Base-by-base conservation (phyloP, 352 stramenopile species). In the Pythium oligandrum region DNA sequence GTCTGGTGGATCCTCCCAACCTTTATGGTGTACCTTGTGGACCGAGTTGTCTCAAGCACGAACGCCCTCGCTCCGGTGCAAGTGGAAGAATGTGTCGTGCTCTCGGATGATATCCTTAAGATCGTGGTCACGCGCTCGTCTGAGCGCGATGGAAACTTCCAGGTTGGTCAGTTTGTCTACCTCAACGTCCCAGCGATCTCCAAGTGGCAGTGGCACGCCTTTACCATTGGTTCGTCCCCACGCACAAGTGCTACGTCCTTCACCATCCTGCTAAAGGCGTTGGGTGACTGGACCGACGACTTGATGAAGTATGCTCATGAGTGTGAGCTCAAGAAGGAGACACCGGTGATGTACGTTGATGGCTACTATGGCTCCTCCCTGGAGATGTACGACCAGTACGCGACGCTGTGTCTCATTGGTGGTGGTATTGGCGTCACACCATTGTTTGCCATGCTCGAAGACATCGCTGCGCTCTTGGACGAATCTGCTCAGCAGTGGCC, bases 21-120 rank as follows among this genome's bases (percentile, higher is more conserved):
- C 33, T 57, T 67, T 10, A 30, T 67, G 36, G 33, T 73, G 6
- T 72, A 72, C 59, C 44, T 64, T 36, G 44, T 67, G 9, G 55
- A 63, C 39, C 54, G 65, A 11, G 61, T 61, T n/a, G 36, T 68
- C 36, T 63, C 56, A 30, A 57, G 43, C 26, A 31, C 46, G 17
- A 70, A 64, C 30, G 51, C 61, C 8, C 39, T 53, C 4, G 11
- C 31, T 11, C 51, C 65, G 0, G 61, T 69, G 30, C 6, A 10
- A 9, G 40, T 72, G 2, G 10, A 26, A 7, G 47, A 61, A 35
- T 39, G 45, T 51, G 33, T 30, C 33, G 61, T 50, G 31, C 39
- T 59, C 9, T 40, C 51, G 0, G 49, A 53, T 44, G 44, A 59
- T 35, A 56, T 68, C 32, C 46, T 57, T 3, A n/a, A 64, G 34